Conservation (phyloP, 345 rosid species). For the Noccaea caerulescens region DNA sequence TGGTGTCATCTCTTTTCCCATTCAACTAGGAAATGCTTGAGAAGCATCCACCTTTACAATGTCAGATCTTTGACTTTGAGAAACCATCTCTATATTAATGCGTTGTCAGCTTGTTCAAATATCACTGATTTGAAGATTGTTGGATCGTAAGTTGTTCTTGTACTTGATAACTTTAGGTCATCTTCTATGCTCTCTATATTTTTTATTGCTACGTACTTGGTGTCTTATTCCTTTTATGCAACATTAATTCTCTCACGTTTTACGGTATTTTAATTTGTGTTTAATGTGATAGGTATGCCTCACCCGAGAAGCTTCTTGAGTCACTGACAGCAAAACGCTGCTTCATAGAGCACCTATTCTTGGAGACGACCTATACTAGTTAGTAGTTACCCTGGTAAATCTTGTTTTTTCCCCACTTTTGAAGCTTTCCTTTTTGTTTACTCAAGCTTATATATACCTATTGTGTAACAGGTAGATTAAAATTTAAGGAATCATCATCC, state of each 20-base stretch:
- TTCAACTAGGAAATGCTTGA: slow-evolving; percentile 56
- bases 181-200: not conserved
- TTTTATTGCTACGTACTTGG: no score
- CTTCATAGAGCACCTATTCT: slow-evolving; percentile 72
- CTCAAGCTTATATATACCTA: slow-evolving; percentile 34
- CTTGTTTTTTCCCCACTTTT: slow-evolving; percentile 15
- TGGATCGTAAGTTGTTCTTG: slow-evolving; percentile 66
- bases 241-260: slow-evolving; percentile 18
- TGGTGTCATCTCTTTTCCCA: slow-evolving; percentile 22
- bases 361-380: slow-evolving; percentile 64
- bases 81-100: slow-evolving; percentile 9
- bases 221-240: not conserved
- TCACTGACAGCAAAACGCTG: slow-evolving; percentile 64
- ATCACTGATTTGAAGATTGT: slow-evolving; percentile 76
- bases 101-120: slow-evolving; percentile 64
- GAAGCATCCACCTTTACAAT: slow-evolving; percentile 72
- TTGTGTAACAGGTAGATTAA: slow-evolving; percentile 5
- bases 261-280: not conserved
- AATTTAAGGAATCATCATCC: not conserved
- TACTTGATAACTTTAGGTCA: no score
- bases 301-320: slow-evolving; percentile 66
- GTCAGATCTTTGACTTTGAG: slow-evolving; percentile 41
- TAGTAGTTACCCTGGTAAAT: slow-evolving; percentile 52
- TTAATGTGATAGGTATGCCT: slow-evolving; percentile 46
- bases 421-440: slow-evolving; percentile 23